These are phyloP conservation scores for Turnera subulata DNA, from an alignment of 345 rosid genomes.

Conservation along the genomic window DNA sequence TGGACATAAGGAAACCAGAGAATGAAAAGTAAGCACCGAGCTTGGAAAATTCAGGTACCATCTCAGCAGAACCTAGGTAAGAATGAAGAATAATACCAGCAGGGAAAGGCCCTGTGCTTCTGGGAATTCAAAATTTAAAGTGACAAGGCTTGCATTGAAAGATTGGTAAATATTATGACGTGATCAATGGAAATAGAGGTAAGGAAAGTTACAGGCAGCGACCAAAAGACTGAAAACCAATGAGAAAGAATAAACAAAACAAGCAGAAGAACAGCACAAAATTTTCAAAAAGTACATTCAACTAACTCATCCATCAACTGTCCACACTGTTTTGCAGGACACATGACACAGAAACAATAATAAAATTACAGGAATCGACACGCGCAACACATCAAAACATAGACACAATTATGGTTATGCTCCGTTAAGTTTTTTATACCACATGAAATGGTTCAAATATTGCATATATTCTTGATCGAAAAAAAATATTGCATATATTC, in stretches of 20 bases:
- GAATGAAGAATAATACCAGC: slow-evolving; percentile 84
- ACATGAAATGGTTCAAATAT: too few species aligned
- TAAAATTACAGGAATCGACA: neutral
- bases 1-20: slow-evolving; percentile 79
- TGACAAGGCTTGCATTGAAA: slow-evolving; percentile 2
- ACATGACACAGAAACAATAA: too few species aligned
- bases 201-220: neutral
- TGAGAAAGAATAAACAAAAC: neutral
- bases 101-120: slow-evolving; percentile 81
- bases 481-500: slow-evolving; percentile 1
- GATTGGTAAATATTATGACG: neutral
- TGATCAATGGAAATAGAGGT: neutral
- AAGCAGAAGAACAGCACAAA: neutral
- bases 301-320: too few species aligned
- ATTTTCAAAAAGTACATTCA: too few species aligned
- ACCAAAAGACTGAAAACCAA: neutral
- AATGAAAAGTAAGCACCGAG: slow-evolving; percentile 92
- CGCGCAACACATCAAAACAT: too few species aligned
- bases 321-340: too few species aligned
- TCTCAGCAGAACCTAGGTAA: slow-evolving; percentile 82
- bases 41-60: slow-evolving; percentile 90
- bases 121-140: slow-evolving; percentile 18
- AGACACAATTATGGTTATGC: too few species aligned
- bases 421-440: too few species aligned
- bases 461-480: too few species aligned